phyloP scores from a whole-genome alignment of 2,329 filamentous ascomycete genomes.

The Fonsecaea erecta region DNA sequence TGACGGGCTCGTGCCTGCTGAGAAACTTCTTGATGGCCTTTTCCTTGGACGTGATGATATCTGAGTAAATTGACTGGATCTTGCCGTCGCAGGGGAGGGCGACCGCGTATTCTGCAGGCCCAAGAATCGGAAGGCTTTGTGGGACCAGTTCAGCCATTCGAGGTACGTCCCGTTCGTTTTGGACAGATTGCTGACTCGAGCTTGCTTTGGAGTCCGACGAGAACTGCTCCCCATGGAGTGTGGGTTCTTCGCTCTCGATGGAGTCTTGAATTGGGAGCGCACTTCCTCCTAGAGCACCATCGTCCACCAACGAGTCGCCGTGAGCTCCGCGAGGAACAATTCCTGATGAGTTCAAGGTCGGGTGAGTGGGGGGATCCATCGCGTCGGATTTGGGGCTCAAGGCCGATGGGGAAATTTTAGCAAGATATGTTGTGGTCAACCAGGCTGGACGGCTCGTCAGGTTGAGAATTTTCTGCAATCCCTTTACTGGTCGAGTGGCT shows the following conservation, averaged over 20 bases:
- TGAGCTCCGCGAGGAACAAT: background rate
- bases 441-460: background rate
- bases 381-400: background rate
- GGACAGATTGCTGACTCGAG: constrained; percentile 38
- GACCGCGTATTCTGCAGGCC: constrained; percentile 35
- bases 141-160: constrained; percentile 32
- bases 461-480: background rate
- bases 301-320: constrained; percentile 17
- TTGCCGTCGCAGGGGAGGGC: constrained; percentile 37
- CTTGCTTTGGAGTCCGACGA: constrained; percentile 34
- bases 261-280: constrained; percentile 37
- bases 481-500: background rate
- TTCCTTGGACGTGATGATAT: constrained; percentile 35
- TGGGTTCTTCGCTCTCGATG: constrained; percentile 35
- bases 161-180: constrained; percentile 33
- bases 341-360: background rate
- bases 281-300: constrained; percentile 18
- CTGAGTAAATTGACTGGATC: constrained; percentile 36
- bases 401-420: background rate
- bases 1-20: constrained; percentile 32
- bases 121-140: constrained; percentile 34
- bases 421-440: background rate
- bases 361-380: constrained; percentile 6
- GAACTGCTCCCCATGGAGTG: constrained; percentile 25
- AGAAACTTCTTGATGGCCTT: constrained; percentile 37